Percentiles rank a stretch among this genome's conserved stretches.
Conservation (phyloP, 1,139 yeast genomes). For the Saccharomycopsis phalli region DNA sequence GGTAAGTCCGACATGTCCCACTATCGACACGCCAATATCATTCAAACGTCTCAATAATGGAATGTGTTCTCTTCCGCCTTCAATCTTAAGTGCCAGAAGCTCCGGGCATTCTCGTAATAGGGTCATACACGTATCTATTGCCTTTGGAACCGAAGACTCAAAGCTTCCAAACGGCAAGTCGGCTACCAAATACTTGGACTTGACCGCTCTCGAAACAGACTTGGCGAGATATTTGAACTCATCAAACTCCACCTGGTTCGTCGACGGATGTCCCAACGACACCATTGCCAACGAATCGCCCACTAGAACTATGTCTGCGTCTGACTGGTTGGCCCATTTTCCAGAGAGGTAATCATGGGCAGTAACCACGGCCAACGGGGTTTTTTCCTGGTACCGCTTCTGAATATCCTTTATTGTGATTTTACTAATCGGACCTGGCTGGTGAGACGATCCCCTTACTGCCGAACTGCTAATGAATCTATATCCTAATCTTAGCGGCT, state of each 20-base stretch:
- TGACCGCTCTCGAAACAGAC: conserved; percentile 68
- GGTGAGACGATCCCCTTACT: neutral
- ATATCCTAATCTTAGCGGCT: no score
- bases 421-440: conserved; percentile 21
- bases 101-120: conserved; percentile 54
- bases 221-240: conserved; percentile 63
- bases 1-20: conserved; percentile 88
- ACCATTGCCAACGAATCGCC: conserved; percentile 96
- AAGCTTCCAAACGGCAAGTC: conserved; percentile 88
- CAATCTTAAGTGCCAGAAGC: conserved; percentile 78
- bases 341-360: conserved; percentile 85
- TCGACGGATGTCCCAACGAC: conserved; percentile 71
- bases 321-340: conserved; percentile 57
- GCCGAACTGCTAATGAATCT: neutral
- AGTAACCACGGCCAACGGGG: conserved; percentile 69
- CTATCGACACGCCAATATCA: conserved; percentile 72
- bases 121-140: conserved; percentile 52
- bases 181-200: conserved; percentile 61
- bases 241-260: conserved; percentile 67
- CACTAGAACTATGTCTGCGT: conserved; percentile 62
- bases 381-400: conserved; percentile 32
- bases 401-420: conserved; percentile 37
- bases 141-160: conserved; percentile 58
- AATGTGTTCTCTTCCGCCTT: conserved; percentile 60
- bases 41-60: conserved; percentile 44